A percentile compares a stretch with the other conserved stretches of the same genome.
phyloP scores from a whole-genome alignment of 1,284 basidiomycete genomes.

The Fomitopsis betulina region DNA sequence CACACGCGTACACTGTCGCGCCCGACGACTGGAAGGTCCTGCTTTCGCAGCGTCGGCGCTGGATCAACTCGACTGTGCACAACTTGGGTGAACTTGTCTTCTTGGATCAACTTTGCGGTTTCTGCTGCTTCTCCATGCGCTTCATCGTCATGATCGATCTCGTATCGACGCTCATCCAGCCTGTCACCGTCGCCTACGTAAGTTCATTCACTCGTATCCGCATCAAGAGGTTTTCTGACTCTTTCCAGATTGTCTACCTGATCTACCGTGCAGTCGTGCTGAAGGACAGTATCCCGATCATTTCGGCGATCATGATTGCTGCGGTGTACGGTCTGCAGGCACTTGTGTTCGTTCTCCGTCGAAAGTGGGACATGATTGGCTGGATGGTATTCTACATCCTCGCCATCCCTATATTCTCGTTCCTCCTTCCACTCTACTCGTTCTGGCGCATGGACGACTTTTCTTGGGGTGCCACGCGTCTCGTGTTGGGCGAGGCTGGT shows the following conservation, averaged over 20 bases:
- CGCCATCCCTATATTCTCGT: constrained; percentile 88
- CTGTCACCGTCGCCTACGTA: constrained; percentile 93
- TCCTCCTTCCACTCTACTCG: constrained; percentile 92
- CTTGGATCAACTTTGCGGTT: constrained; percentile 91
- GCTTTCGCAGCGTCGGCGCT: constrained; percentile 95
- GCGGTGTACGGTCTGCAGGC: constrained; percentile 93
- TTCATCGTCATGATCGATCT: constrained; percentile 98
- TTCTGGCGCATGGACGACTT: constrained; percentile 99
- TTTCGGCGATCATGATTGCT: constrained; percentile 89
- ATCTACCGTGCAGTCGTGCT: constrained; percentile 71
- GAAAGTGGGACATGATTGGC: constrained; percentile 94
- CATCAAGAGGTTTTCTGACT: neutral
- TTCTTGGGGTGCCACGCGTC: constrained; percentile 94
- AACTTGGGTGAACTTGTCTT: constrained; percentile 93
- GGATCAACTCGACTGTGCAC: constrained; percentile 99
- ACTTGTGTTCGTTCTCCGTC: constrained; percentile 78
- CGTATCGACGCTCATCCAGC: constrained; percentile 81
- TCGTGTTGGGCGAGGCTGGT: constrained; percentile 92
- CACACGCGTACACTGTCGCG: constrained; percentile 88
- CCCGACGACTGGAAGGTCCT: constrained; percentile 93
- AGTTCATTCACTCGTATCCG: constrained; percentile 30
- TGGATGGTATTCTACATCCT: constrained; percentile 98
- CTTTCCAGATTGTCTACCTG: constrained; percentile 75
- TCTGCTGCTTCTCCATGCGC: constrained; percentile 98
- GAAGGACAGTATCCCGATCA: constrained; percentile 61